Evolutionary conservation across 1,139 yeast species (phyloP), one percentile per base, ranked within the genome.

Genomic region (Suzukiozyma palmioleophila): DNA sequence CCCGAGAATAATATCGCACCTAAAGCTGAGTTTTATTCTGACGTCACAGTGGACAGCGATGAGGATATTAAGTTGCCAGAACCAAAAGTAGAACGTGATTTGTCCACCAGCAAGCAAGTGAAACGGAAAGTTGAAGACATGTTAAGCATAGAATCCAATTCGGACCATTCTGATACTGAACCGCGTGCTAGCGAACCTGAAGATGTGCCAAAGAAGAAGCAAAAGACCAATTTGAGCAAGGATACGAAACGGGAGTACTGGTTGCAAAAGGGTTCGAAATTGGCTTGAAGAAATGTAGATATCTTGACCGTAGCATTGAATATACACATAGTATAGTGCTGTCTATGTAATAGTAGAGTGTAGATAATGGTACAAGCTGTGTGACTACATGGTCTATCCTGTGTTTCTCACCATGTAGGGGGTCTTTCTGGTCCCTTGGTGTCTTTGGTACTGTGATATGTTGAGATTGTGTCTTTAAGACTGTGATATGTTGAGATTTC

Each of bases 241-340:
- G 68, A 61, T 26, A 48, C 56, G 9, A 64, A 55, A 42, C 52
- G 76, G 36, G 73, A 67, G 36, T 70, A 62, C 49, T 70, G 76
- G 76, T 52, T 56, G 33, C 74, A 65, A 50, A 70, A 70, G 49
- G 76, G 75, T 2, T 56, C 68, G 38, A 74, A 66, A 41, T 52
- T 60, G 40, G 26, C 36, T 5, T 15, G 15, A 25, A 24, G 7
- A 32, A n/a, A n/a, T n/a, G n/a, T n/a, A n/a, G n/a, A n/a, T 24
- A 24, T 18, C 7, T 7, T 18, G 22, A 18, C 22, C 15, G 15
- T n/a, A 15, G 32, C 16, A 13, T 29, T 12, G 6, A 29, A 12
- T 13, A 29, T 4, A 31, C 16, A 21, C 9, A 2, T 31, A 16
- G 33, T 16, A 31, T 13, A 16, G 15, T 30, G 10, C 16, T 30